Evolutionary conservation across 352 stramenopile genomes (phyloP).

Genomic region (Peronosclerospora sorghi): DNA sequence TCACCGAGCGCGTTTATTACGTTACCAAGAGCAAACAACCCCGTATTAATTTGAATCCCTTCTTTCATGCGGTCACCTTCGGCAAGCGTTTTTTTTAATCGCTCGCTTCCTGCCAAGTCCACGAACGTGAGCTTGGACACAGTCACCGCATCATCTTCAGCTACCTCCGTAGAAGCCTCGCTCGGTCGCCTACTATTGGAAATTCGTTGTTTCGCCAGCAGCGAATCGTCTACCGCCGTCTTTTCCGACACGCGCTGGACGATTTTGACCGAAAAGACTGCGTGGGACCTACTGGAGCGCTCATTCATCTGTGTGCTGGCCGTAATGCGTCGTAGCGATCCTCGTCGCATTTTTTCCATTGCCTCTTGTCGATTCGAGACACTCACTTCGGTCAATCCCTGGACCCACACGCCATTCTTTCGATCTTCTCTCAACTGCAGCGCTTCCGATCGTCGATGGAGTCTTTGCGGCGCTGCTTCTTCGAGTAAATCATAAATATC

Average conservation of each 20-base stretch:
- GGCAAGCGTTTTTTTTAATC: constrained; percentile 77
- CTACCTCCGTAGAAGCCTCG: too few relatives aligned
- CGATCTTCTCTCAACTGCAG: constrained; percentile 66
- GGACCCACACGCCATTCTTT: constrained; percentile 60
- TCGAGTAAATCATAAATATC: constrained; percentile 93
- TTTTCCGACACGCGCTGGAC: constrained; percentile 32
- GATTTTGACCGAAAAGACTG: too few relatives aligned
- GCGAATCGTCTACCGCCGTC: too few relatives aligned
- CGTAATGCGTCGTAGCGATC: constrained; percentile 65
- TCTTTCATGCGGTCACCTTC: constrained; percentile 83
- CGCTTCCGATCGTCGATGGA: constrained; percentile 24
- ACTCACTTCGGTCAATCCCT: constrained; percentile 66
- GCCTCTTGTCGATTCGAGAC: constrained; percentile 44
- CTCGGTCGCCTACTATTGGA: too few relatives aligned
- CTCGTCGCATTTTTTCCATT: constrained; percentile 68
- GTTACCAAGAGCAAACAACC: constrained; percentile 77
- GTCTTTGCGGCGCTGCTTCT: constrained; percentile 15
- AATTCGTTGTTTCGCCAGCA: too few relatives aligned
- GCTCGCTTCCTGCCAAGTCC: constrained; percentile 75
- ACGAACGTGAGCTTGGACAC: constrained; percentile 86
- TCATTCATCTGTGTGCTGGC: constrained; percentile 85
- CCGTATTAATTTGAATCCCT: too few relatives aligned
- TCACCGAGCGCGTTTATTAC: constrained; percentile 85
- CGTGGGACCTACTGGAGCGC: too few relatives aligned
- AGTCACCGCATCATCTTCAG: too few relatives aligned